Evolutionary conservation across 1,284 basidiomycete species (phyloP), one percentile per base, ranked within the genome.

Genomic region (Puccinia coronata): DNA sequence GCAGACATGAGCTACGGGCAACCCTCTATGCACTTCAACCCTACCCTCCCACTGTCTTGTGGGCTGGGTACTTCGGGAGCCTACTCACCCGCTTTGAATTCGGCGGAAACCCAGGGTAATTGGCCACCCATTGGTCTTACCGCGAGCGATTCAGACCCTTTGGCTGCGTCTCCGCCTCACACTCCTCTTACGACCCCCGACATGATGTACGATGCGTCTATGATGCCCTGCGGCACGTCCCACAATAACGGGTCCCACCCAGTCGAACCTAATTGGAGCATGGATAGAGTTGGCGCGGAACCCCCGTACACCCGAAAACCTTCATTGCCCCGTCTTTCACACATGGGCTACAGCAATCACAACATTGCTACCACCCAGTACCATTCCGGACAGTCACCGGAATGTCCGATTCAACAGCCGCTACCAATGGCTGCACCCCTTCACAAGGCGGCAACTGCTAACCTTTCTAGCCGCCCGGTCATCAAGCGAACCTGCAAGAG

Each of bases 131-230:
- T 73, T n/a, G 28, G 49, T 25, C 47, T 73, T 39, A 36, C 51
- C 41, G 59, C 57, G n/a, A 65, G 57, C 23, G 59, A 65, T 16
- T 76, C 74, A 6, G 74, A 76, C 41, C 55, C 18, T n/a, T 16
- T 76, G 6, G 59, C 34, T 8, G 36, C 74, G 16, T 47, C 74
- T n/a, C 71, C 71, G 36, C 71, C 71, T 12, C 71, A 73, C 12
- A 73, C 71, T 20, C 71, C 71, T 73, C 71, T 73, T 51, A 34
- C 34, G 34, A 73, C 71, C n/a, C 71, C 71, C 16, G 53, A 73
- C 12, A 36, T 73, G 31, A 51, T 73, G 23, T 73, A 53, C 34
- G 71, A 73, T 39, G 8, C 71, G 18, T 53, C 47, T 73, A 36
- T 41, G 47, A 53, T 73, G 49, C 12, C 71, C 28, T 53, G 53